Base-by-base conservation (phyloP, 129 eudicot genomes). In the Scalesia atractyloides region DNA sequence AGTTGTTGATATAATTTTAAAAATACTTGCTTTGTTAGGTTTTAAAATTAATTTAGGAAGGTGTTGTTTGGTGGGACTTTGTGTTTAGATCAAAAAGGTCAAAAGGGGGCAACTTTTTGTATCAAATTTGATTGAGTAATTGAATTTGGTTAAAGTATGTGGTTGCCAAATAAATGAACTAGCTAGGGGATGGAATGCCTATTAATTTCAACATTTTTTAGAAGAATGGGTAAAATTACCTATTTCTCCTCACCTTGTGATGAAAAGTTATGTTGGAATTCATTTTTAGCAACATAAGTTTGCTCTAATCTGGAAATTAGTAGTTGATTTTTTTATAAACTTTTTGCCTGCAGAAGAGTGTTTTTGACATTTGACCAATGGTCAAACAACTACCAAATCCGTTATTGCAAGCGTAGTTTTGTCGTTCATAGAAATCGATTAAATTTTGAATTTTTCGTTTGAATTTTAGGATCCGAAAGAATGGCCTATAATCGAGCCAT, bases 401-500 rank as follows among this genome's bases (percentile, higher is more conserved):
- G 66, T 51, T 43, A 53, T 24, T 53, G 58, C 58, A 39, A 41
- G 49, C 30, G 18, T 52, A 20, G 65, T 51, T 64, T 74, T 41
- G 65, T 24, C 66, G 30, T 48, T 48, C 2, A 34, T 33, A 62
- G 33, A 61, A 56, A 9, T 11, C 53, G 71, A 30, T 56, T 24
- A 59, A 30, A 9, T 37, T 51, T 67, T 67, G 18, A 20, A 20
- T 11, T 67, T 61, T 73, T 61, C 18, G 18, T 67, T 64, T 30
- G 18, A 76, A 51, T 18, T 52, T 67, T 81, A 94, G 99, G 91
- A 90, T 60, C 84, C 89, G n/a, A 74, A 90, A 52, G 97, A 90
- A 73, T 94, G 99, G 99, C 99, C 99, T 37, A 79, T 94, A 22
- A 90, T 90, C n/a, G 85, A 88, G 64, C 86, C 99, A 48, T 82